Conservation (phyloP, 345 rosid genomes). For the Eucalyptus leucophloia region DNA sequence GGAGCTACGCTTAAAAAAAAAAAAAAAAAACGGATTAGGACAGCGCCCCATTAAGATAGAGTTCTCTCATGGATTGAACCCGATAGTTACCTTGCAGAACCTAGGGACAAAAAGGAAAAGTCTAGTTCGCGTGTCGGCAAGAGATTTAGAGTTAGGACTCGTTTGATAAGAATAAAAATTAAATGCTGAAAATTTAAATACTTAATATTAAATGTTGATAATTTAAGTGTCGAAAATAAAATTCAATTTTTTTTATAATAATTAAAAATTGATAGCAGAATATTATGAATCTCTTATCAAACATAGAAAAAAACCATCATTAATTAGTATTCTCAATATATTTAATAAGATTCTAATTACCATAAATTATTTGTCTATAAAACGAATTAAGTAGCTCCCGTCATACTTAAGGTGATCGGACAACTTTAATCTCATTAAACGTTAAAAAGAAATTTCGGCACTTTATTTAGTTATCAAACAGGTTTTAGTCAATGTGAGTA, state of each 20-base stretch:
- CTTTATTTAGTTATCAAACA: background rate
- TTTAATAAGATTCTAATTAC: background rate
- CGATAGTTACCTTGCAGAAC: background rate
- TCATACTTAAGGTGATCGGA: background rate
- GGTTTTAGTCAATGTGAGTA: background rate
- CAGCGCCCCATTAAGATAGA: background rate
- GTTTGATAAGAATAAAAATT: background rate
- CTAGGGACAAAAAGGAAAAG: background rate
- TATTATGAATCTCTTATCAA: background rate
- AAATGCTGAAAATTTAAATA: background rate
- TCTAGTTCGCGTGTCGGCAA: background rate
- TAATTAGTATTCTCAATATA: background rate
- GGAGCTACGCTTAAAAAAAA: background rate
- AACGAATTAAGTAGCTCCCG: background rate
- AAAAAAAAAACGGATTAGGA: background rate
- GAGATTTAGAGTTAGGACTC: background rate
- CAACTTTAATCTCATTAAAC: no score
- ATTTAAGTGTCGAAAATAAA: background rate
- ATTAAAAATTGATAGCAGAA: background rate
- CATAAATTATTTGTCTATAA: no score
- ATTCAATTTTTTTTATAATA: background rate
- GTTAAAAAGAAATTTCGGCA: background rate
- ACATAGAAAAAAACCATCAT: background rate
- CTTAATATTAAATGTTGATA: background rate
- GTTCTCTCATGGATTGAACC: background rate